These are phyloP conservation scores for Leccinum fuscescens DNA, from an alignment of 1,284 basidiomycete species.

Conservation along the genomic window DNA sequence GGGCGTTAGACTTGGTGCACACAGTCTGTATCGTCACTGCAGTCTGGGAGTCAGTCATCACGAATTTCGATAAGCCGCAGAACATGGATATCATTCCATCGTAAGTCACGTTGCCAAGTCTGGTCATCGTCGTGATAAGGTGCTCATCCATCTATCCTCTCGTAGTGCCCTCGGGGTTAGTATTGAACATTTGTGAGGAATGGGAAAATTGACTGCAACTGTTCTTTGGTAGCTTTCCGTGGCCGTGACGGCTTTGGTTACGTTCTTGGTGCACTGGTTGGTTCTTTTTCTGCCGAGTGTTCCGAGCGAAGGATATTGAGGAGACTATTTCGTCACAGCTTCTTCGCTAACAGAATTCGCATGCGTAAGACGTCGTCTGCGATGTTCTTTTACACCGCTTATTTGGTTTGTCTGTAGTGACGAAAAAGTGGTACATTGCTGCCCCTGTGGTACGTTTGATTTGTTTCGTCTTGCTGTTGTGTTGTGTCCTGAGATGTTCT, in stretches of 20 bases:
- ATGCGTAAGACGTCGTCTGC: constrained; percentile 22
- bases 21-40: constrained; percentile 30
- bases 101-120: constrained; percentile 17
- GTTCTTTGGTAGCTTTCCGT: constrained; percentile 26
- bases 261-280: constrained; percentile 34
- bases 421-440: constrained; percentile 34
- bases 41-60: constrained; percentile 31
- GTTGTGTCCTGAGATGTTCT: neutral
- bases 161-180: constrained; percentile 28
- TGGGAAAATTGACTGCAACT: neutral
- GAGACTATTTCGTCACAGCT: constrained; percentile 10
- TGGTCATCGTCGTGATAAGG: constrained; percentile 3
- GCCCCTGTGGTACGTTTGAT: constrained; percentile 27
- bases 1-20: constrained; percentile 31
- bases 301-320: neutral
- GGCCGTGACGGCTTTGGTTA: constrained; percentile 29
- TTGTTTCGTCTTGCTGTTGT: neutral
- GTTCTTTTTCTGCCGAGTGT: neutral
- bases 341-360: constrained; percentile 35
- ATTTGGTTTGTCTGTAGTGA: constrained; percentile 22
- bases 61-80: constrained; percentile 25
- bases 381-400: neutral
- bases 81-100: constrained; percentile 31
- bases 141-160: neutral
- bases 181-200: neutral